Evolutionary conservation across 78 protist genomes (phyloP), one percentile per base, ranked within the genome.

Genomic region (Dictyostelium brefeldianum): DNA sequence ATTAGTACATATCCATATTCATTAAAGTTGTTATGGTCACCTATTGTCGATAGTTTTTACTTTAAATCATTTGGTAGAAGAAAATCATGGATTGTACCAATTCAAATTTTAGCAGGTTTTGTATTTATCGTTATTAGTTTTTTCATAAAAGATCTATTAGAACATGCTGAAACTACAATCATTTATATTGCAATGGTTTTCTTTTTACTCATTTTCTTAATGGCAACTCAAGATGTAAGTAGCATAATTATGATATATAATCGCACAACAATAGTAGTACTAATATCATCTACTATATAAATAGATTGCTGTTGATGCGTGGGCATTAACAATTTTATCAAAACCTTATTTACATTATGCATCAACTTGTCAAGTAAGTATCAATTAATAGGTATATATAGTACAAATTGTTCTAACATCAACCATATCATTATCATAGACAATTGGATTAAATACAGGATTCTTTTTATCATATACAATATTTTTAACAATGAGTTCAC

Each of bases 281-380:
- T 36, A 36, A 36, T 36, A 36, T 36, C 5, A 36, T 2, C 43
- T 36, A 36, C 43, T n/a, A n/a, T n/a, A n/a, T n/a, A n/a, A n/a
- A n/a, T n/a, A 36, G 43, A 96, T 97, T 57, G 99, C 99, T 0
- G 98, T 96, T 7, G 99, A 97, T 70, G 99, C 97, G 0, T 96
- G 97, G 97, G 99, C 98, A 31, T 22, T 97, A 27, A 73, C 95
- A 11, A 27, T 94, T 17, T 84, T 96, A 31, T 83, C 97, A 4
- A 70, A 78, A 15, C 47, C 27, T 31, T 71, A 96, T 56, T 67
- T 91, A 25, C 79, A 89, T 31, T 89, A 77, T 53, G 97, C 96
- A 5, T 78, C 98, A 18, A 92, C 97, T 1, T 95, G 97, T 75
- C 97, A 78, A 31, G 83, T 78, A 78, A 53, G 46, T 54, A 29